Evolutionary conservation across 192 early-diverging fungal species (phyloP).

Genomic region (Coemansia sp.): DNA sequence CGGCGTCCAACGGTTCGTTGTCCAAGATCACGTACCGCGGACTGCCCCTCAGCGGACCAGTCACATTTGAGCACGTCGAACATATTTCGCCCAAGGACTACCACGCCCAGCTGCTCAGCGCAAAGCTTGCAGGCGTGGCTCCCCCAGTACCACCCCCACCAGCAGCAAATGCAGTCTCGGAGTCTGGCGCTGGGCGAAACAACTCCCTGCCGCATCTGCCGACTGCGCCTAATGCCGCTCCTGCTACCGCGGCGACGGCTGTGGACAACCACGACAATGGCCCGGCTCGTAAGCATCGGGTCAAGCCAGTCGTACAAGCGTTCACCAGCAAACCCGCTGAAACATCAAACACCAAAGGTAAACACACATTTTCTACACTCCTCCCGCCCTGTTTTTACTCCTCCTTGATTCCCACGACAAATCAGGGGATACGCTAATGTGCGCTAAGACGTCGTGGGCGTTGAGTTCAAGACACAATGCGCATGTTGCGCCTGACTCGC

Average conservation of each 20-base stretch:
- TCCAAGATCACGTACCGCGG: slow-evolving; percentile 44
- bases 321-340: background rate
- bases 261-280: background rate
- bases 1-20: background rate
- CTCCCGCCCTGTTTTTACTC: background rate
- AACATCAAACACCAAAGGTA: slow-evolving; percentile 25
- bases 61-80: slow-evolving; percentile 53
- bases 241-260: background rate
- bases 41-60: slow-evolving; percentile 47
- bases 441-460: slow-evolving; percentile 3
- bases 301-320: background rate
- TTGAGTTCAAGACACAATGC: slow-evolving; percentile 1
- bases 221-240: slow-evolving; percentile 5
- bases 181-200: background rate
- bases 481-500: slow-evolving; percentile 4
- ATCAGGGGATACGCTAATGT: background rate
- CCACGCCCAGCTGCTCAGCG: slow-evolving; percentile 28
- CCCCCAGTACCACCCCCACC: background rate
- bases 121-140: background rate
- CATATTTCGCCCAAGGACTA: slow-evolving; percentile 52
- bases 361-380: background rate
- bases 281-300: slow-evolving; percentile 4
- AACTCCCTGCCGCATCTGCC: background rate
- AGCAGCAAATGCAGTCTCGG: background rate
- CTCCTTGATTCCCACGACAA: slow-evolving; percentile 8